Evolutionary conservation across 1,284 basidiomycete genomes (phyloP), one percentile per base, ranked within the genome.

Genomic region (Boletus smithii): DNA sequence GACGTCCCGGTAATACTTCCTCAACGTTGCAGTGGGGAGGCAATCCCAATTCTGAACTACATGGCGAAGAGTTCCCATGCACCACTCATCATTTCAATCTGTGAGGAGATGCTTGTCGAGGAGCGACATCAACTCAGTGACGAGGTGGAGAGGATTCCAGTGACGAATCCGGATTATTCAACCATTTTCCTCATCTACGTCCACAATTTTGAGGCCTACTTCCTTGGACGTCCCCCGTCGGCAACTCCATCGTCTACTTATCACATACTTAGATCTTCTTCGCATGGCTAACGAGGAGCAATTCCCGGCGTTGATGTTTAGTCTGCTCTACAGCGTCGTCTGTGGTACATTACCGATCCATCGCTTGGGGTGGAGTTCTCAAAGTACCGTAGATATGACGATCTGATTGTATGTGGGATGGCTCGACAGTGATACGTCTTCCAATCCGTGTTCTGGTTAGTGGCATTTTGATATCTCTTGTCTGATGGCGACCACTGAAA

Each of bases 291-390:
- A 51, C 9, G 31, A 42, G 34, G 34, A 53, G 5, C 34, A 38
- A 23, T 14, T 51, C 0, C 50, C 50, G 0, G 31, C 42, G 11
- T n/a, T 34, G 17, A 42, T 51, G 50, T 53, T 39, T 18, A 48
- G 43, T 22, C 24, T 53, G 23, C 50, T 48, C 7, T 53, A 53
- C 7, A 51, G 26, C 42, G 50, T 20, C 38, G 42, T 8, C 33
- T 52, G 16, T 51, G 50, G 50, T 22, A 11, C 33, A 51, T 38
- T 48, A 7, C 14, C 13, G 30, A 42, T 24, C 40, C 40, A 8
- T 32, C 34, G 8, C 31, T 53, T 7, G 51, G 44, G 7, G 10
- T 51, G 13, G 40, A 35, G 16, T 43, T 53, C 34, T 52, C 50
- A 23, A 53, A 53, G 23, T 53, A 52, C 24, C n/a, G n/a, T n/a